A percentile compares a stretch with the other conserved stretches of the same genome.
Evolutionary conservation across 2,329 filamentous ascomycete genomes (phyloP).

Genomic region (Phaeosphaeria sp.): DNA sequence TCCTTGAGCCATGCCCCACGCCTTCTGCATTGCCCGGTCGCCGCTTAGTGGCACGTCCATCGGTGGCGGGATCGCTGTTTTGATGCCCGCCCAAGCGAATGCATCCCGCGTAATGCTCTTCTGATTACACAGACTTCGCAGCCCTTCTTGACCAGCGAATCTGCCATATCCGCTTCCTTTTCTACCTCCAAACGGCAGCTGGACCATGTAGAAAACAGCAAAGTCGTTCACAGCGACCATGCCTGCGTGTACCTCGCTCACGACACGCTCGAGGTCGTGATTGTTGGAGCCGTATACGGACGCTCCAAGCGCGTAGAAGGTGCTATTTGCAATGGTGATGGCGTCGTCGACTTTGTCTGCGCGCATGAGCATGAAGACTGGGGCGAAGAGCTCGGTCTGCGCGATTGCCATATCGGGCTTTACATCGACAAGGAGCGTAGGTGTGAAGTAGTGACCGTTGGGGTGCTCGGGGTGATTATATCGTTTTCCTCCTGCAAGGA

Average conservation of each 20-base stretch:
- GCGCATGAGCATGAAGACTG: conserved; percentile 85
- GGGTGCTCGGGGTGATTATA: conserved; percentile 75
- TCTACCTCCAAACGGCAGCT: conserved; percentile 93
- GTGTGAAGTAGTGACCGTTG: conserved; percentile 87
- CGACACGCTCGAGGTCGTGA: conserved; percentile 67
- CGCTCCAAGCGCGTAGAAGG: conserved; percentile 84
- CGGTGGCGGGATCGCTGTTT: conserved; percentile 80
- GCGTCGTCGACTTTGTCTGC: conserved; percentile 71
- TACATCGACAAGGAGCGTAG: conserved; percentile 90
- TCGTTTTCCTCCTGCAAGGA: conserved; percentile 80
- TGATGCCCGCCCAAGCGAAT: conserved; percentile 62
- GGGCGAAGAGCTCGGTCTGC: conserved; percentile 90
- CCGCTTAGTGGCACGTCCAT: conserved; percentile 79
- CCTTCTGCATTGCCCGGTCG: conserved; percentile 37
- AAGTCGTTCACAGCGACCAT: conserved; percentile 98
- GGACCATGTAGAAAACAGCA: conserved; percentile 88
- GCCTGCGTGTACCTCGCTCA: conserved; percentile 75
- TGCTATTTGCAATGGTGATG: conserved; percentile 81
- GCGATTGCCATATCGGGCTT: conserved; percentile 86
- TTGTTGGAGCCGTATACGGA: conserved; percentile 79
- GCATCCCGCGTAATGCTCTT: conserved; percentile 87
- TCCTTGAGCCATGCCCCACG: conserved; percentile 53
- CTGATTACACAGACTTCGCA: conserved; percentile 82
- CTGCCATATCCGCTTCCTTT: conserved; percentile 87
- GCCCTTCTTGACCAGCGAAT: conserved; percentile 89